phyloP scores from a whole-genome alignment of 108 stramenopile genomes.

The Nannochloropsis gaditana region DNA sequence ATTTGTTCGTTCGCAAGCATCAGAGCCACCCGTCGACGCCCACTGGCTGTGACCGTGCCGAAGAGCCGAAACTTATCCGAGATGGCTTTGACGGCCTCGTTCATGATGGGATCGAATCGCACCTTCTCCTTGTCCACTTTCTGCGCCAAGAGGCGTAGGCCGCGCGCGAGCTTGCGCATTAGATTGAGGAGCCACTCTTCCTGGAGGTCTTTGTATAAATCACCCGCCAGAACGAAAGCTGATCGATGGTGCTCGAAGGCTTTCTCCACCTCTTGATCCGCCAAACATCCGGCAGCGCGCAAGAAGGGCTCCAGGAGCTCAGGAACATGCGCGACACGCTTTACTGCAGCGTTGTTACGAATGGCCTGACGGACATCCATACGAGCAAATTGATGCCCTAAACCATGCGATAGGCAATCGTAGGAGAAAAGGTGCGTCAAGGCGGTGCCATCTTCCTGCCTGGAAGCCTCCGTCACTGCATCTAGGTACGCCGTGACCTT shows the following conservation, averaged over 20 bases:
- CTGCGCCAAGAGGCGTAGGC: background rate
- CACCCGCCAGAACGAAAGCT: background rate
- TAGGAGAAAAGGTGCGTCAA: slow-evolving; percentile 16
- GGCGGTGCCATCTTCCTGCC: background rate
- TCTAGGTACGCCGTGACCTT: background rate
- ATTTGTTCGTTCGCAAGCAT: background rate
- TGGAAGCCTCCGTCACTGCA: background rate
- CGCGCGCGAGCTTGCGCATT: slow-evolving; percentile 4
- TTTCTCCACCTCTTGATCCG: background rate
- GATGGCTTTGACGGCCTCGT: slow-evolving; percentile 15
- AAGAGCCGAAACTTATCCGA: background rate
- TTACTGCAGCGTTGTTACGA: background rate
- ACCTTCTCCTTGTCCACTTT: slow-evolving; percentile 17
- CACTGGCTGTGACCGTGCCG: background rate
- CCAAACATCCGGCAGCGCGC: background rate
- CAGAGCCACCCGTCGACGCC: slow-evolving; percentile 9
- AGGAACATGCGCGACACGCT: background rate
- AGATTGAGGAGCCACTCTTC: background rate
- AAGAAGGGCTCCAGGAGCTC: background rate
- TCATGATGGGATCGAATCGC: slow-evolving; percentile 6
- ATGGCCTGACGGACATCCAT: slow-evolving; percentile 13
- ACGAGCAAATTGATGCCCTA: background rate
- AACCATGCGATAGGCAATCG: background rate
- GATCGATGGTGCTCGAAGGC: background rate
- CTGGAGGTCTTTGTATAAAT: background rate